phyloP scores from a whole-genome alignment of 352 stramenopile genomes.

The Phytopythium kandeliae region DNA sequence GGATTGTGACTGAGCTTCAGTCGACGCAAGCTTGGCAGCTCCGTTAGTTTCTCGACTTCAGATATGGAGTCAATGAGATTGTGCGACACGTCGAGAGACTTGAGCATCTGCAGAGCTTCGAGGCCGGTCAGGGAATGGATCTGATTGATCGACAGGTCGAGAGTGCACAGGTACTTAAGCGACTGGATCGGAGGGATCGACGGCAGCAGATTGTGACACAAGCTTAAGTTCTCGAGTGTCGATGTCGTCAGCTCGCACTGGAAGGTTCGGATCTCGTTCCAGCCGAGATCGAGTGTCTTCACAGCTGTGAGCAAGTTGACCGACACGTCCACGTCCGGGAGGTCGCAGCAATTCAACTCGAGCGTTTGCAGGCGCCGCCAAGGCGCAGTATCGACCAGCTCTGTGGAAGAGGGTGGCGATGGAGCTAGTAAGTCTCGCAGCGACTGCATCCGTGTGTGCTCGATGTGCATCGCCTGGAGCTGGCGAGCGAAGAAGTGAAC shows the following conservation, averaged over 20 bases:
- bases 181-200: constrained; percentile 35
- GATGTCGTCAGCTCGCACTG: constrained; percentile 16
- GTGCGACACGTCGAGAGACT: constrained; percentile 66
- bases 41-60: constrained; percentile 46
- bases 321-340: constrained; percentile 42
- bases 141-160: constrained; percentile 69
- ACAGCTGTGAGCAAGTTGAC: constrained; percentile 45
- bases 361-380: constrained; percentile 53
- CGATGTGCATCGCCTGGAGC: constrained; percentile 56
- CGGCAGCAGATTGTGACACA: constrained; percentile 68
- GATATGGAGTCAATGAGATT: constrained; percentile 51
- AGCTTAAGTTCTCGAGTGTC: constrained; percentile 41
- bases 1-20: constrained; percentile 75
- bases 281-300: constrained; percentile 53
- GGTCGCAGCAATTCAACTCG: constrained; percentile 61
- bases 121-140: constrained; percentile 53
- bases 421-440: constrained; percentile 41
- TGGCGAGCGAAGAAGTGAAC: constrained; percentile 70
- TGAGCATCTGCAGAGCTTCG: constrained; percentile 29
- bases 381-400: neutral
- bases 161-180: constrained; percentile 28
- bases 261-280: constrained; percentile 59
- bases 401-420: constrained; percentile 3
- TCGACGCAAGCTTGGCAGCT: constrained; percentile 27
- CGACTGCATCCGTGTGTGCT: constrained; percentile 47